Percentiles rank a stretch among this genome's conserved stretches.
Evolutionary conservation across 805 yeast genomes (phyloP).

Genomic region (Sugiyamaella boreocaroliniensis): DNA sequence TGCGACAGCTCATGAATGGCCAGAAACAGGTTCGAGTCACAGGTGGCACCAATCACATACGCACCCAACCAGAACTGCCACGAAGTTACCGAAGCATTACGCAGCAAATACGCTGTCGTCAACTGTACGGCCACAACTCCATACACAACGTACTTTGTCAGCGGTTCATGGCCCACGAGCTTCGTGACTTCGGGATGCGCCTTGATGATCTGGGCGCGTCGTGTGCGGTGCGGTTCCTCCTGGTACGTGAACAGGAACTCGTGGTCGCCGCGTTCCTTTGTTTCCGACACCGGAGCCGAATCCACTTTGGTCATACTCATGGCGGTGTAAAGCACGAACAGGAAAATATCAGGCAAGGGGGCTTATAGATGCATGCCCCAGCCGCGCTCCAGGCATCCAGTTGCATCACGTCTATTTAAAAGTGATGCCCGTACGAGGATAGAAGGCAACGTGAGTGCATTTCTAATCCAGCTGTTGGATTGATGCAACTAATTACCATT

Average conservation of each 20-base stretch:
- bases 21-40: slow-evolving; percentile 74
- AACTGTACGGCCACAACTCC: slow-evolving; percentile 67
- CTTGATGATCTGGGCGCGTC: slow-evolving; percentile 67
- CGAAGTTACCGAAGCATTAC: slow-evolving; percentile 47
- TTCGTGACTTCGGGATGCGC: slow-evolving; percentile 74
- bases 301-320: too few relatives aligned
- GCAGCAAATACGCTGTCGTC: slow-evolving; percentile 51
- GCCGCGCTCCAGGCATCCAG: too few relatives aligned
- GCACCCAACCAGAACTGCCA: slow-evolving; percentile 56
- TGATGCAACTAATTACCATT: too few relatives aligned
- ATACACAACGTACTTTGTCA: slow-evolving; percentile 67
- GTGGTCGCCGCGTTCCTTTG: neutral
- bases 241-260: slow-evolving; percentile 82
- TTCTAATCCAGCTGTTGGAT: too few relatives aligned
- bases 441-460: too few relatives aligned
- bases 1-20: slow-evolving; percentile 88
- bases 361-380: too few relatives aligned
- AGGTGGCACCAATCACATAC: slow-evolving; percentile 78
- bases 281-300: neutral
- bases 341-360: too few relatives aligned
- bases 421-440: too few relatives aligned
- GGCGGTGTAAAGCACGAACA: too few relatives aligned
- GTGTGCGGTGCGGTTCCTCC: slow-evolving; percentile 69
- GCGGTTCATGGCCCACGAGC: slow-evolving; percentile 79
- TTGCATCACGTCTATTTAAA: too few relatives aligned